Evolutionary conservation across 345 rosid species (phyloP).

Genomic region (Sonneratia caseolaris): DNA sequence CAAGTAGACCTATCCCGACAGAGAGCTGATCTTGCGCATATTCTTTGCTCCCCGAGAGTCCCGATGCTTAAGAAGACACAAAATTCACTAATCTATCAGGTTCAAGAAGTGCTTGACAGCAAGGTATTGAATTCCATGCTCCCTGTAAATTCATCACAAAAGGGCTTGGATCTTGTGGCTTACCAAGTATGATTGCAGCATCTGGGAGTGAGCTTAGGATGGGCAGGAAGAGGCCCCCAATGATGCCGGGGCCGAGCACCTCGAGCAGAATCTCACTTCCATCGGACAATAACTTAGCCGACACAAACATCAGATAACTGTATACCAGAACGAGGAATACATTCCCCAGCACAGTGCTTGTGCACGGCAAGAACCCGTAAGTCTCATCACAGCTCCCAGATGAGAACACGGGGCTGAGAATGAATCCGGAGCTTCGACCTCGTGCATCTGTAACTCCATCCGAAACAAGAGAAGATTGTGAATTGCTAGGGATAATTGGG

Average conservation of each 20-base stretch:
- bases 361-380: constrained; percentile 40
- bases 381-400: constrained; percentile 27
- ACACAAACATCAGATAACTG: constrained; percentile 26
- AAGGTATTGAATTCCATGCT: not conserved
- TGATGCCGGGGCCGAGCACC: constrained; percentile 43
- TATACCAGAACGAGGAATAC: constrained; percentile 28
- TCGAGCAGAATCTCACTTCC: constrained; percentile 39
- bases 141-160: not conserved
- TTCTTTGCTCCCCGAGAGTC: constrained; percentile 25
- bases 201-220: constrained; percentile 46
- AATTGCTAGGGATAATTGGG: not conserved
- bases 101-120: not conserved
- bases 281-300: constrained; percentile 23
- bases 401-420: constrained; percentile 6
- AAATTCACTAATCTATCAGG: not conserved
- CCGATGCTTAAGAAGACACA: constrained; percentile 17
- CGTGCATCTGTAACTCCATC: not conserved
- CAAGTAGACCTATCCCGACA: constrained; percentile 31
- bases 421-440: not conserved
- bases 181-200: constrained; percentile 49
- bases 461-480: not conserved
- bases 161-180: not conserved
- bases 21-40: constrained; percentile 34
- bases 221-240: constrained; percentile 47
- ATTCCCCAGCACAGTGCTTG: constrained; percentile 21